Conservation (phyloP, 164 flowering plant genomes). For the Sextonia rubra region DNA sequence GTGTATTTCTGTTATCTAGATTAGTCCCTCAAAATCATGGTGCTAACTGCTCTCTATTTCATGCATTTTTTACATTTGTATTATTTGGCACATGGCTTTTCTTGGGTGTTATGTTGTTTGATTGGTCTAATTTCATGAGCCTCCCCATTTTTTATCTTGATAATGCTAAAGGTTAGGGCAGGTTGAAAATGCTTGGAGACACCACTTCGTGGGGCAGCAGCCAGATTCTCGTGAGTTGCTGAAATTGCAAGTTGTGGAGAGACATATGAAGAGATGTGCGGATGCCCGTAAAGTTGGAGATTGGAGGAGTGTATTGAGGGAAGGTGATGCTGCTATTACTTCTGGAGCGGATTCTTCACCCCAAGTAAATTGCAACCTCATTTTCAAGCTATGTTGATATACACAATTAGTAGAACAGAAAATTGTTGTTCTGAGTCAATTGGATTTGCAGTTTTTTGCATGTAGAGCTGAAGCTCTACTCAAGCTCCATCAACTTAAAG, state of each 20-base stretch:
- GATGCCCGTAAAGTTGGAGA: slow-evolving; percentile 69
- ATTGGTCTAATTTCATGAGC: neutral
- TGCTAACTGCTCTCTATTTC: neutral
- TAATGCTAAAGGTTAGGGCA: slow-evolving; percentile 59
- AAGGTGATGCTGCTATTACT: slow-evolving; percentile 74
- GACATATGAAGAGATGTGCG: slow-evolving; percentile 50
- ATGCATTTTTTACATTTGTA: neutral
- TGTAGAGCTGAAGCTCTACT: slow-evolving; percentile 80
- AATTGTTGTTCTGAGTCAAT: slow-evolving; percentile 12
- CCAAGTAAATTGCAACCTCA: slow-evolving; percentile 43
- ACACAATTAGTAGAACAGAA: no score
- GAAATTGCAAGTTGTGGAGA: slow-evolving; percentile 60
- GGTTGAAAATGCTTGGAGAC: slow-evolving; percentile 63
- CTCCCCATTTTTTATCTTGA: neutral
- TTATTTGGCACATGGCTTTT: neutral
- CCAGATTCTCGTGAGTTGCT: slow-evolving; percentile 51
- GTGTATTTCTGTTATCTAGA: neutral
- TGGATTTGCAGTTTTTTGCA: slow-evolving; percentile 57
- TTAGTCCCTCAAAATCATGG: neutral
- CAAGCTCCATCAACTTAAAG: slow-evolving; percentile 72
- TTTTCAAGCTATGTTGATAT: neutral
- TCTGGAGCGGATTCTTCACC: slow-evolving; percentile 77
- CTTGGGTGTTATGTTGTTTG: neutral
- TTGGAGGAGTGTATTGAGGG: slow-evolving; percentile 70
- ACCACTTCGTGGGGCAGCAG: slow-evolving; percentile 47